Conservation (phyloP, 805 yeast genomes). For the Candida khao-thaluensis region DNA sequence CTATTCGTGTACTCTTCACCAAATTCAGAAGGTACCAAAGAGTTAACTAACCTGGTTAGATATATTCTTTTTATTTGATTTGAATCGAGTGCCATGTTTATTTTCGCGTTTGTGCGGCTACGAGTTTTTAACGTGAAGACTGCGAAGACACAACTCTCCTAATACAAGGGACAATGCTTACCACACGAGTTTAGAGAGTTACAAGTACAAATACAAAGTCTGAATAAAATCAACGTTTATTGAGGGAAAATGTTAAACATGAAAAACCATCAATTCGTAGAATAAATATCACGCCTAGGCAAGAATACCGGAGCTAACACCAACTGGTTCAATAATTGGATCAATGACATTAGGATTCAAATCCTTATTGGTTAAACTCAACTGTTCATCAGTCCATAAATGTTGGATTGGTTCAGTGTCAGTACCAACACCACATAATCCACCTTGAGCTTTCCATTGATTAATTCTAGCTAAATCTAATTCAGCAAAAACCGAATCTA, state of each 20-base stretch:
- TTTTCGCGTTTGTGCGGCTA: slow-evolving; percentile 7
- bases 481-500: slow-evolving; percentile 77
- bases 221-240: neutral
- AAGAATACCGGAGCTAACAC: slow-evolving; percentile 66
- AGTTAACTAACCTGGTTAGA: slow-evolving; percentile 32
- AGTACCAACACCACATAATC: slow-evolving; percentile 86
- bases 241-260: slow-evolving; percentile 1
- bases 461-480: slow-evolving; percentile 69
- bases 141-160: too few species aligned
- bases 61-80: slow-evolving; percentile 34
- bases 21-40: slow-evolving; percentile 37
- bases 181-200: too few species aligned
- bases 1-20: slow-evolving; percentile 35
- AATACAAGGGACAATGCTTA: too few species aligned
- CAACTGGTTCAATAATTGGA: slow-evolving; percentile 62
- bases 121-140: too few species aligned
- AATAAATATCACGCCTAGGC: slow-evolving; percentile 9
- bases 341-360: slow-evolving; percentile 66
- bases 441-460: slow-evolving; percentile 81
- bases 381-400: slow-evolving; percentile 85
- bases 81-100: slow-evolving; percentile 12
- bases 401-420: slow-evolving; percentile 50
- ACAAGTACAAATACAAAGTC: neutral
- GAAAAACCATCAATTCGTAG: neutral
- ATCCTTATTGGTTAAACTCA: slow-evolving; percentile 59